Percentiles rank a stretch among this genome's conserved stretches.
Evolutionary conservation across 352 stramenopile species (phyloP).

Genomic region (Phytophthora capsici): DNA sequence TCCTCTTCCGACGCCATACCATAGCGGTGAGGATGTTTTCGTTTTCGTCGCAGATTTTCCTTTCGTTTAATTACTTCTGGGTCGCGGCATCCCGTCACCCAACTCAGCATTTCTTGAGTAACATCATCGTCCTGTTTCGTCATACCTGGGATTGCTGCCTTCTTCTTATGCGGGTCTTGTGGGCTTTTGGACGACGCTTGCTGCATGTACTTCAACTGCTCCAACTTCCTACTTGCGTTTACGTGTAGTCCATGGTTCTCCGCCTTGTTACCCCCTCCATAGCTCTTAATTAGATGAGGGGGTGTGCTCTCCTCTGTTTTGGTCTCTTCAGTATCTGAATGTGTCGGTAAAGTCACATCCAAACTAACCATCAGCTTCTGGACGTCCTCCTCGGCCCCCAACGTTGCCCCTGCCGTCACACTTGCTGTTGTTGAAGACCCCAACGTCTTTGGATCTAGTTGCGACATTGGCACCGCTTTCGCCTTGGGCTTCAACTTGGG

Average conservation of each 20-base stretch:
- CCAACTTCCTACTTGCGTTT: not conserved
- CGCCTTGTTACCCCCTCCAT: conserved; percentile 1
- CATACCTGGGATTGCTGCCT: conserved; percentile 3
- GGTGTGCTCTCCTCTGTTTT: conserved; percentile 68
- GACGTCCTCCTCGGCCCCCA: conserved; percentile 51
- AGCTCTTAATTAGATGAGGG: conserved; percentile 34
- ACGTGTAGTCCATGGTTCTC: conserved; percentile 2
- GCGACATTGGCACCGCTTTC: conserved; percentile 18
- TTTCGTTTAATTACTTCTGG: conserved; percentile 66
- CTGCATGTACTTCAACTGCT: conserved; percentile 28
- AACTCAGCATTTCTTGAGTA: conserved; percentile 56
- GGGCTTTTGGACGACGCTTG: conserved; percentile 36
- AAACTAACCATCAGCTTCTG: conserved; percentile 61
- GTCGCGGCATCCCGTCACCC: conserved; percentile 61
- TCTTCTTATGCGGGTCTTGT: conserved; percentile 26
- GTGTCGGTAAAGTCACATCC: conserved; percentile 38
- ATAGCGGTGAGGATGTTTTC: conserved; percentile 42
- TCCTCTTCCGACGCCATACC: conserved; percentile 53
- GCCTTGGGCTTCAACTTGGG: conserved; percentile 16
- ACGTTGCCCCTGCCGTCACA: conserved; percentile 15
- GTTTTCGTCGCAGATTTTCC: conserved; percentile 55
- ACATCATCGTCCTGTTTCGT: conserved; percentile 37
- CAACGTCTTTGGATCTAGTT: conserved; percentile 29
- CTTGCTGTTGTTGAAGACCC: conserved; percentile 1
- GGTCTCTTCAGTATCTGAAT: conserved; percentile 38